Evolutionary conservation across 169 alveolate genomes (phyloP).

Genomic region (Eimeria zaria): DNA sequence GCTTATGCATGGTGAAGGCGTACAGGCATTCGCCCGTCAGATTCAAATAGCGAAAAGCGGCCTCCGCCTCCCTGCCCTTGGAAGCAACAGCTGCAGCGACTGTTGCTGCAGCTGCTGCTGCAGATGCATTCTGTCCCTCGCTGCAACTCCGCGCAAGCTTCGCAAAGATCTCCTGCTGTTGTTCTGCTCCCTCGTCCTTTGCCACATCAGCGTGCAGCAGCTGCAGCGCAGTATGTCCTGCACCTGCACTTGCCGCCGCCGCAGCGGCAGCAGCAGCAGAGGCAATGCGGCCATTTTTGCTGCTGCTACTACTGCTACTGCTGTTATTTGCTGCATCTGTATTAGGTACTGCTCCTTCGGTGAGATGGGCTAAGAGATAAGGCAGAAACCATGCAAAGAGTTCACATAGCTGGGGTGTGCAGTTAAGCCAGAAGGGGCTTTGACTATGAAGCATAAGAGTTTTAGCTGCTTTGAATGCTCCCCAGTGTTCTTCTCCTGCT

Average conservation of each 20-base stretch:
- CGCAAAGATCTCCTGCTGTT: not conserved
- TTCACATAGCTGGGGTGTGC: conserved; percentile 92
- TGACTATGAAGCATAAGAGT: conserved; percentile 89
- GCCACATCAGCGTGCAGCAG: not conserved
- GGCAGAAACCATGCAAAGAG: conserved; percentile 91
- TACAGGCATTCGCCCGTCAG: conserved; percentile 75
- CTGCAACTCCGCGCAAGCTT: not conserved
- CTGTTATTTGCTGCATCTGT: conserved; percentile 1
- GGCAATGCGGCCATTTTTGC: not conserved
- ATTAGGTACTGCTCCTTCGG: conserved; percentile 80
- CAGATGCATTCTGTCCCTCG: not conserved
- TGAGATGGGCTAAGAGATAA: conserved; percentile 87
- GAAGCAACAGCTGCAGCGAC: conserved; percentile 17
- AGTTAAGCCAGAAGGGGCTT: conserved; percentile 90
- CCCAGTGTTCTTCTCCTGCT: conserved; percentile 87
- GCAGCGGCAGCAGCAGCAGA: conserved; percentile 48
- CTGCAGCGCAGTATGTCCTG: not conserved
- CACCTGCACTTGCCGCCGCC: too few relatives aligned
- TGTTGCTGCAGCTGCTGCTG: conserved; percentile 17
- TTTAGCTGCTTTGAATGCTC: conserved; percentile 87
- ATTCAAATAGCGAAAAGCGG: conserved; percentile 80
- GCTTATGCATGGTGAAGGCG: conserved; percentile 76
- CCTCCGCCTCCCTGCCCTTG: conserved; percentile 55
- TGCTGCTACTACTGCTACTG: not conserved
- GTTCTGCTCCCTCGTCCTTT: not conserved